Conservation (phyloP, 2,329 filamentous ascomycete genomes). For the Beauveria scarabaeidicola region DNA sequence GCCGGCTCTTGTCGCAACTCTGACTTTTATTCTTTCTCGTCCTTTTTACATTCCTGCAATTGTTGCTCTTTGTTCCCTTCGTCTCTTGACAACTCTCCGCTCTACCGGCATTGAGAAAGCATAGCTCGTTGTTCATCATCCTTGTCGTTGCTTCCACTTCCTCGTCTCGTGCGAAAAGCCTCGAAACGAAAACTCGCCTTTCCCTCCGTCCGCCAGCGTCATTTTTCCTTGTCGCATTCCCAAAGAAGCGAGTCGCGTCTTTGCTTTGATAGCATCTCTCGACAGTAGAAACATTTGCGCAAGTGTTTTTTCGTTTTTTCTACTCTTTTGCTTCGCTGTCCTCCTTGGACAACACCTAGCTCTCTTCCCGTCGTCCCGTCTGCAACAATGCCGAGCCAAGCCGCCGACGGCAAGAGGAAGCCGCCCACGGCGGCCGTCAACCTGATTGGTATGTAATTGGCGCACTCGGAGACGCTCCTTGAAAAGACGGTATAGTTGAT, state of each 20-base stretch:
- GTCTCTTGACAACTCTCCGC: slow-evolving; percentile 1
- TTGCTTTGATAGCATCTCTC: neutral
- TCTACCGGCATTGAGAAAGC: neutral
- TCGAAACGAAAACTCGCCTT: neutral
- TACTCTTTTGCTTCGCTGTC: neutral
- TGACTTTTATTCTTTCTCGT: neutral
- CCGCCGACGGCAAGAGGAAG: slow-evolving; percentile 47
- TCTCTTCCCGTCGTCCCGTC: neutral
- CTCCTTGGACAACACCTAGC: neutral
- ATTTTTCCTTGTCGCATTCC: slow-evolving; percentile 1
- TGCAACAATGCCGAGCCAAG: slow-evolving; percentile 25
- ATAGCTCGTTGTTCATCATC: neutral
- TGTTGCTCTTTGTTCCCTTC: neutral
- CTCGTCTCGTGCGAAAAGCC: neutral
- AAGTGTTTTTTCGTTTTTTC: neutral
- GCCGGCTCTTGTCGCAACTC: slow-evolving; percentile 4
- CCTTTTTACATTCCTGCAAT: slow-evolving; percentile 3
- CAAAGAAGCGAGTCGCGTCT: neutral
- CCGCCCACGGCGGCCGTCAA: slow-evolving; percentile 82
- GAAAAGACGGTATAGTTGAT: slow-evolving; percentile 10
- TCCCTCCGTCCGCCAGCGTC: slow-evolving; percentile 4
- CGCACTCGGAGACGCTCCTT: neutral
- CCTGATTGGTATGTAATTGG: slow-evolving; percentile 61
- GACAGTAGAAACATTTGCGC: neutral
- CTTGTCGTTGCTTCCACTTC: neutral